Evolutionary conservation across 2,329 filamentous ascomycete species (phyloP), one percentile per base, ranked within the genome.

Genomic region (Venturia oleaginea): DNA sequence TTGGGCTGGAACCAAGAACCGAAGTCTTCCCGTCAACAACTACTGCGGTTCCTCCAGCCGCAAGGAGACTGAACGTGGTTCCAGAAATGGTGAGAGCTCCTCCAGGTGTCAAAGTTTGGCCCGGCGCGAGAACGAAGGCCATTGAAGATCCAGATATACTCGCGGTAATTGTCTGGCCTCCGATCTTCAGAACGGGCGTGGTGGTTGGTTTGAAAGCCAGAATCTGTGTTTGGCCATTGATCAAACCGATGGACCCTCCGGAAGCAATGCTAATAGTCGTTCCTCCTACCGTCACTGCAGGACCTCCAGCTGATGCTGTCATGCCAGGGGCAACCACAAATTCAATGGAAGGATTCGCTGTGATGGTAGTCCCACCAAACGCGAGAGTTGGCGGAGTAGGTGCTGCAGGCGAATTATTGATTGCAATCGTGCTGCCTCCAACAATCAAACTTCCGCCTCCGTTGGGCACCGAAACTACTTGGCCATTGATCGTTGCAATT

Each of bases 101-200:
- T 13, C 79, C 75, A n/a, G 74, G 71, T 5, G 71, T 73, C 8
- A 77, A 67, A 1, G 70, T 75, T 57, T 75, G 70, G 3, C 72
- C 73, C 24, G 7, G 71, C 1, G 66, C 74, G 6, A 81, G 67
- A 60, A 74, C 75, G 70, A 76, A 80, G 34, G 42, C 54, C 22
- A 65, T 42, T 0, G 64, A 32, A 3, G 62, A 62, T 34, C 66
- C 62, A 13, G 61, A 69, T 64, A 24, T n/a, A 32, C 32, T 27
- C 19, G 34, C 59, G 27, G 59, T 22, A 61, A 61, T 46, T 4
- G 17, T 17, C 10, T 40, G 34, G 2, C 13, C 32, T 22, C 34
- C 59, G 17, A 61, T 22, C 2, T 32, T 61, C 15, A 61, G 59
- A 1, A 61, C 59, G 17, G 59, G 34, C 8, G 24, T 5, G 3